Evolutionary conservation across 2,329 filamentous ascomycete species (phyloP).

Genomic region (Cercospora sp.): DNA sequence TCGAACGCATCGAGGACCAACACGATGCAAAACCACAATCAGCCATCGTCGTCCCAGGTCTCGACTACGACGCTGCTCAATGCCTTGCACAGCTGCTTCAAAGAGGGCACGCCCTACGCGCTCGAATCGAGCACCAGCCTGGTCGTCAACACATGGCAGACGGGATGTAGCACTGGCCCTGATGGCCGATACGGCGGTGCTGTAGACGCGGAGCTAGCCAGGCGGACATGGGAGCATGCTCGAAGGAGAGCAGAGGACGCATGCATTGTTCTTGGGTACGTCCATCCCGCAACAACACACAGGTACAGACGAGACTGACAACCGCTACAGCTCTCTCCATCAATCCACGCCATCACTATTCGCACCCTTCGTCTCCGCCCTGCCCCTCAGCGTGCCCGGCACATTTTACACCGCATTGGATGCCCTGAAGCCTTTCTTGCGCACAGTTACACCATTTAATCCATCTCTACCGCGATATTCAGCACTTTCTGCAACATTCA

Average conservation of each 20-base stretch:
- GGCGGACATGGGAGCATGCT: constrained; percentile 93
- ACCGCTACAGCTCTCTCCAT: constrained; percentile 70
- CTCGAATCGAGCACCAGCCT: constrained; percentile 88
- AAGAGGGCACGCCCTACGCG: constrained; percentile 75
- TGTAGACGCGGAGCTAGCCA: constrained; percentile 74
- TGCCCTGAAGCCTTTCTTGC: constrained; percentile 80
- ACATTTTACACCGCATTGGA: constrained; percentile 76
- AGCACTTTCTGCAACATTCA: constrained; percentile 77
- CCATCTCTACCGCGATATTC: constrained; percentile 79
- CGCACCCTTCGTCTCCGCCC: constrained; percentile 72
- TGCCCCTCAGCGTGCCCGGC: constrained; percentile 77
- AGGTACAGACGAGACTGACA: constrained; percentile 16
- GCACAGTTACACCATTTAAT: constrained; percentile 84
- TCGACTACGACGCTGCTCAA: constrained; percentile 93
- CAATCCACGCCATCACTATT: constrained; percentile 83
- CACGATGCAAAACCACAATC: constrained; percentile 33
- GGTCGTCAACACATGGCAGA: constrained; percentile 94
- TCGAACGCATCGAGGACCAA: constrained; percentile 62
- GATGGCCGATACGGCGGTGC: constrained; percentile 73
- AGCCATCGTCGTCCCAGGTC: constrained; percentile 67
- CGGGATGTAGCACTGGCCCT: constrained; percentile 67
- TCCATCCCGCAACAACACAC: neutral
- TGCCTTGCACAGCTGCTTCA: constrained; percentile 84
- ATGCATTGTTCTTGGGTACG: constrained; percentile 84
- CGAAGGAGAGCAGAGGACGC: constrained; percentile 91